Evolutionary conservation across 192 early-diverging fungal species (phyloP), one percentile per base, ranked within the genome.

Genomic region (Entrophospora sp.): DNA sequence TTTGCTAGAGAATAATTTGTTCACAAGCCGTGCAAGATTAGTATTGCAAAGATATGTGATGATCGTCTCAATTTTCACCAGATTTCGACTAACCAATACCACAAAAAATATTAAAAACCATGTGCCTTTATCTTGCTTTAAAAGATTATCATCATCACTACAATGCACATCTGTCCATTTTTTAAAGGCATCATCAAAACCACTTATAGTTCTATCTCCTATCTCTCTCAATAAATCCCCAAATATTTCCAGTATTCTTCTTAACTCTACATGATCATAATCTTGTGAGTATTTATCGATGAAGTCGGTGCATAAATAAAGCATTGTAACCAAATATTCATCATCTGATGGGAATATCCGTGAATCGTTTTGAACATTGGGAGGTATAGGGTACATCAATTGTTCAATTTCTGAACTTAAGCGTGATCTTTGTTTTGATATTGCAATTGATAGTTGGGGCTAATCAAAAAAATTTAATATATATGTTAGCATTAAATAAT

Each of bases 41-140:
- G 43, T 68, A 14, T 71, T 30, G 22, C 53, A 48, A 13, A 73
- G 52, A n/a, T 48, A 22, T 30, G 42, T 51, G 27, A 77, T 28
- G 0, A 74, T 34, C 28, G 37, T 36, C 16, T 73, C 64, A 7
- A 77, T 52, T 5, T 38, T 61, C 3, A 73, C 48, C 6, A 68
- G 18, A 16, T 66, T 37, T 16, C 57, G 42, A 7, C 62, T 51
- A 12, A 74, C 67, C 10, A 77, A 38, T 4, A 71, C 36, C 4
- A 63, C 35, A 28, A 77, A 25, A 53, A 77, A 77, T 10, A 65
- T 30, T 28, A 66, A 57, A 0, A 71, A 60, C 72, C 72, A 71
- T n/a, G 10, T 42, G 7, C 34, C n/a, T 8, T 27, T 28, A 18
- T 37, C 9, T 31, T 64, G 30, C 12, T 16, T 53, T 5, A 66